Conservation (phyloP, 176 grass and related monocot species). For the Chrysopogon serrulatus region DNA sequence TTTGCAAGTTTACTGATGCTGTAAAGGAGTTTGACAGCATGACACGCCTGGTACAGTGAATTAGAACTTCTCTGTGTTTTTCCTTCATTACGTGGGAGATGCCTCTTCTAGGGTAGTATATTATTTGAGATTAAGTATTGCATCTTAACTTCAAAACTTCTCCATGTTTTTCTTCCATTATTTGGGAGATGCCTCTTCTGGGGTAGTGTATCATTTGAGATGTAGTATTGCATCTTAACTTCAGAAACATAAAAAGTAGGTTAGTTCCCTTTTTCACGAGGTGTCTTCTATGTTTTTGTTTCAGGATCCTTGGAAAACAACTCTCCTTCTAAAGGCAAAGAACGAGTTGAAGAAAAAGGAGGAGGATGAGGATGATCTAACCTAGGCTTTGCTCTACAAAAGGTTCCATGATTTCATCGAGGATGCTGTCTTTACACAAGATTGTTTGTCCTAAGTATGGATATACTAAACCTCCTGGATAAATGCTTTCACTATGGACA, state of each 20-base stretch:
- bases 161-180: neutral
- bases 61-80: conserved; percentile 4
- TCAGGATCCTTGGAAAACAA: conserved; percentile 96
- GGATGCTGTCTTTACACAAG: neutral
- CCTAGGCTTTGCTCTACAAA: conserved; percentile 39
- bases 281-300: neutral
- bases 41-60: conserved; percentile 72
- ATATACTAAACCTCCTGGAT: neutral
- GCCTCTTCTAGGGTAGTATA: neutral
- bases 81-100: neutral
- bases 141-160: neutral
- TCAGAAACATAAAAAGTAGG: neutral
- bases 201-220: neutral
- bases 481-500: neutral
- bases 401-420: conserved; percentile 14
- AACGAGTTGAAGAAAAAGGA: conserved; percentile 77
- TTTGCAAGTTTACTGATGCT: conserved; percentile 71
- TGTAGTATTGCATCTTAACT: neutral
- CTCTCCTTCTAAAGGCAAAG: conserved; percentile 80
- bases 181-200: neutral
- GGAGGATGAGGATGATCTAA: conserved; percentile 83
- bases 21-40: conserved; percentile 87
- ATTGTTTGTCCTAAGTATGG: neutral
- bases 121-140: neutral
- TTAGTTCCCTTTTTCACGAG: neutral